Evolutionary conservation across 2,329 filamentous ascomycete species (phyloP).

Genomic region (Fusarium setosum): DNA sequence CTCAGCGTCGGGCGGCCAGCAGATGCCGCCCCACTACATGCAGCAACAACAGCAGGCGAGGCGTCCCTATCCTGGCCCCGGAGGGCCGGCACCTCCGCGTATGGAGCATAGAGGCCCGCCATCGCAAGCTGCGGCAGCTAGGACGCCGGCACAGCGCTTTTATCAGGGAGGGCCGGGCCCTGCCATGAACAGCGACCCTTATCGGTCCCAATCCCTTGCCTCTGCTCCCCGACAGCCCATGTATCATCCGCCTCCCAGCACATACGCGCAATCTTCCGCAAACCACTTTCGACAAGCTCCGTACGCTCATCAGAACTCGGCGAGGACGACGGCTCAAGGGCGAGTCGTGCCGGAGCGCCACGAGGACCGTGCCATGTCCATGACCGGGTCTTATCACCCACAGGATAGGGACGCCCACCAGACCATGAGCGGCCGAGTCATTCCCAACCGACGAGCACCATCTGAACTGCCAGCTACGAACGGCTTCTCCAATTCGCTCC

Average conservation of each 20-base stretch:
- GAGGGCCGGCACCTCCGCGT: conserved; percentile 68
- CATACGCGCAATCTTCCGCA: conserved; percentile 73
- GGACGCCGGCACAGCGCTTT: conserved; percentile 66
- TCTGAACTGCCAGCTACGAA: conserved; percentile 53
- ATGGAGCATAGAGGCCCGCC: conserved; percentile 70
- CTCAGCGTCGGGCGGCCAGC: conserved; percentile 61
- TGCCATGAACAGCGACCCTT: conserved; percentile 85
- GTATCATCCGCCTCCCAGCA: conserved; percentile 72
- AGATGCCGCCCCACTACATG: conserved; percentile 58
- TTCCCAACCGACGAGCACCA: conserved; percentile 75
- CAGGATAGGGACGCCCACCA: conserved; percentile 85
- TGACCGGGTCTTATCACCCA: conserved; percentile 79
- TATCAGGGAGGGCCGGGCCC: conserved; percentile 68
- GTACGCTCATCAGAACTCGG: conserved; percentile 71
- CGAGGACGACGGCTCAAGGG: conserved; percentile 90
- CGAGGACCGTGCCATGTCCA: conserved; percentile 94
- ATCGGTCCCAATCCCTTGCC: conserved; percentile 93
- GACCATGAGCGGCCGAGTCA: conserved; percentile 92
- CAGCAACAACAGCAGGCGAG: conserved; percentile 58
- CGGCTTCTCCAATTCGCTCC: conserved; percentile 51
- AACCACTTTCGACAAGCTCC: conserved; percentile 83
- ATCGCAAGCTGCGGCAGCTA: conserved; percentile 51
- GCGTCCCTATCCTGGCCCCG: conserved; percentile 58
- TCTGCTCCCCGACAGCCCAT: conserved; percentile 78
- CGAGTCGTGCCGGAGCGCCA: conserved; percentile 91